These are phyloP conservation scores for Hypoxylon fragiforme DNA, from an alignment of 495 filamentous ascomycete genomes.

Conservation along the genomic window DNA sequence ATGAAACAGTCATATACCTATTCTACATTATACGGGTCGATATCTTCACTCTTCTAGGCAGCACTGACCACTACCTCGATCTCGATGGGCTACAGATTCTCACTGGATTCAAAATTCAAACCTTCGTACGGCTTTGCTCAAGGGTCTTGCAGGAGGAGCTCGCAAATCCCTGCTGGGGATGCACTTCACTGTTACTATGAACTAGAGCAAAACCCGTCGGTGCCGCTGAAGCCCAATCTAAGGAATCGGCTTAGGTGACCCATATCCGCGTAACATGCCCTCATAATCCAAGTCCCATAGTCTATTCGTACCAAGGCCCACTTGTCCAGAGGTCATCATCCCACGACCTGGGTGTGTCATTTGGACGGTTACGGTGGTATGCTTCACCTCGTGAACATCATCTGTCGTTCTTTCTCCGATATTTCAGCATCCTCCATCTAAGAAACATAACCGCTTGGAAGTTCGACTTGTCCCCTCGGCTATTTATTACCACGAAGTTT, in stretches of 20 bases:
- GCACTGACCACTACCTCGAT: constrained; percentile 17
- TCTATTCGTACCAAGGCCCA: constrained; percentile 23
- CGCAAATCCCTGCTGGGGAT: constrained; percentile 24
- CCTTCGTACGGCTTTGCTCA: constrained; percentile 25
- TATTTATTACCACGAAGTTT: constrained; percentile 30
- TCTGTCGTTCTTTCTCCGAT: constrained; percentile 18
- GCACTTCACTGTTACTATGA: constrained; percentile 24
- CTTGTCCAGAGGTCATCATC: constrained; percentile 32
- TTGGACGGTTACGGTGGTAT: constrained; percentile 18
- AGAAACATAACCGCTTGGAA: constrained; percentile 17
- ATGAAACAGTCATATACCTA: constrained; percentile 10
- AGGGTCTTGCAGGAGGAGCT: constrained; percentile 27
- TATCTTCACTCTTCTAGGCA: constrained; percentile 28
- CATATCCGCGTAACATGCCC: constrained; percentile 24
- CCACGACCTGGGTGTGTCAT: constrained; percentile 26
- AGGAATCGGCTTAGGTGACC: constrained; percentile 28
- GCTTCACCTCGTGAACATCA: constrained; percentile 24
- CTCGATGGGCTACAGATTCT: constrained; percentile 15
- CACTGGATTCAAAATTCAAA: constrained; percentile 17
- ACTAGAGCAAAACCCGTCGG: constrained; percentile 24
- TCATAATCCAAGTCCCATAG: constrained; percentile 17
- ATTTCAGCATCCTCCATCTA: constrained; percentile 35
- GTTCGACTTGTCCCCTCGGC: constrained; percentile 24
- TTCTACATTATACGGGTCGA: constrained; percentile 19
- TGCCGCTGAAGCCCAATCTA: constrained; percentile 27